phyloP scores from a whole-genome alignment of 352 stramenopile genomes.

The Phytopythium ostracodes region DNA sequence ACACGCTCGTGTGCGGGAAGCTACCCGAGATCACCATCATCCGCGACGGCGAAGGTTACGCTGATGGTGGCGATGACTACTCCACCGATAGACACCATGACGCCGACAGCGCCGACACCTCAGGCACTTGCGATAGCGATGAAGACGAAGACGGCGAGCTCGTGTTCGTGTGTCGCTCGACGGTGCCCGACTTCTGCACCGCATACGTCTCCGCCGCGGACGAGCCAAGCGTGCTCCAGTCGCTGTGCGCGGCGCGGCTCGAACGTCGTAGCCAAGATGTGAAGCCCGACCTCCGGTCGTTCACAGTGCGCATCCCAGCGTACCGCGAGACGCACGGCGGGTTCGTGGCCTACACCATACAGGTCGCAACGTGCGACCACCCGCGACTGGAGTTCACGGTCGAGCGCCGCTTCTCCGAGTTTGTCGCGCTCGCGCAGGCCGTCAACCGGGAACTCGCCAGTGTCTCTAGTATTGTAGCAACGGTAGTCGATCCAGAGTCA shows the following conservation, averaged over 20 bases:
- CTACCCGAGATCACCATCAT: conserved; percentile 11
- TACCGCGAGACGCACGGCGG: conserved; percentile 67
- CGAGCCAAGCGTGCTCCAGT: conserved; percentile 8
- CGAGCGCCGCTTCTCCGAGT: conserved; percentile 77
- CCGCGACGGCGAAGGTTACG: conserved; percentile 20
- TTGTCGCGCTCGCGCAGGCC: conserved; percentile 47
- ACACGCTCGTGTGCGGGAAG: neutral
- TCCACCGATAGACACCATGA: conserved; percentile 8
- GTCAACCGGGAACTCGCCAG: conserved; percentile 39
- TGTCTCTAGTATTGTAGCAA: neutral
- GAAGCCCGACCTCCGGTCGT: conserved; percentile 25
- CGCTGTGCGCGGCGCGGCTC: conserved; percentile 3
- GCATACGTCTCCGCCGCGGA: conserved; percentile 35
- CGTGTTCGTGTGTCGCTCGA: conserved; percentile 59
- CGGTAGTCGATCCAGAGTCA: conserved; percentile 6
- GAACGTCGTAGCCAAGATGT: neutral
- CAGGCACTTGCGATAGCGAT: conserved; percentile 22
- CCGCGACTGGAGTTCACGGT: conserved; percentile 43
- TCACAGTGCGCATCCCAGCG: conserved; percentile 46
- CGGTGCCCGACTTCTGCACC: conserved; percentile 58
- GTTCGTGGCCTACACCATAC: conserved; percentile 60
- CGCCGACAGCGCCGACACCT: neutral
- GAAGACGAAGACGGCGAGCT: conserved; percentile 48
- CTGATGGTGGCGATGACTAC: conserved; percentile 5
- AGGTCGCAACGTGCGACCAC: conserved; percentile 32